phyloP scores from a whole-genome alignment of 2,329 filamentous ascomycete species.

The Aureobasidium leucospermi region DNA sequence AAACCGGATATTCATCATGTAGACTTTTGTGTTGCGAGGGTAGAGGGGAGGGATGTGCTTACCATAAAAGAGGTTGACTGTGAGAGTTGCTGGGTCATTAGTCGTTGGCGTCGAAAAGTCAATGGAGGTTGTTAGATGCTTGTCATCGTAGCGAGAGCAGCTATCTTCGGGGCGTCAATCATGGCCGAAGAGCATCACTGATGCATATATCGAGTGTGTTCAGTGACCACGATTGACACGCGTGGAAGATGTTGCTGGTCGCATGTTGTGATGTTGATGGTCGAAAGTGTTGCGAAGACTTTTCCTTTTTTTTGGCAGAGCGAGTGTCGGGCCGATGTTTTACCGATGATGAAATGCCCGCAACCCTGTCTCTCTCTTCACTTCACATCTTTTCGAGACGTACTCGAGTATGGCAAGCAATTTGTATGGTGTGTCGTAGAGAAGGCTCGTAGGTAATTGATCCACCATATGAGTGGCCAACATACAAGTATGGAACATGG shows the following conservation, averaged over 20 bases:
- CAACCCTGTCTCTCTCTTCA: no score
- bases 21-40: neutral
- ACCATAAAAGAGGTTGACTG: neutral
- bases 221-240: neutral
- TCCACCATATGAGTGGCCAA: no score
- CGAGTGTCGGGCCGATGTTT: neutral
- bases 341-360: neutral
- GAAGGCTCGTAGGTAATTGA: no score
- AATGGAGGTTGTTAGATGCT: no score
- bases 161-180: neutral
- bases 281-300: neutral
- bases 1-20: slow-evolving; percentile 13
- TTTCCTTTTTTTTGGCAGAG: neutral
- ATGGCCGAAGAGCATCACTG: neutral
- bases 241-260: neutral
- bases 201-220: neutral
- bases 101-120: no score
- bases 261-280: neutral
- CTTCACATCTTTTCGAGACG: no score
- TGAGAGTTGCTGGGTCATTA: no score
- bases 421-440: no score
- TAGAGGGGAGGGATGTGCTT: neutral
- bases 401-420: no score
- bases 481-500: no score
- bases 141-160: no score